Conservation (phyloP, 2,329 filamentous ascomycete species). For the Paracoccidioides brasiliensis region DNA sequence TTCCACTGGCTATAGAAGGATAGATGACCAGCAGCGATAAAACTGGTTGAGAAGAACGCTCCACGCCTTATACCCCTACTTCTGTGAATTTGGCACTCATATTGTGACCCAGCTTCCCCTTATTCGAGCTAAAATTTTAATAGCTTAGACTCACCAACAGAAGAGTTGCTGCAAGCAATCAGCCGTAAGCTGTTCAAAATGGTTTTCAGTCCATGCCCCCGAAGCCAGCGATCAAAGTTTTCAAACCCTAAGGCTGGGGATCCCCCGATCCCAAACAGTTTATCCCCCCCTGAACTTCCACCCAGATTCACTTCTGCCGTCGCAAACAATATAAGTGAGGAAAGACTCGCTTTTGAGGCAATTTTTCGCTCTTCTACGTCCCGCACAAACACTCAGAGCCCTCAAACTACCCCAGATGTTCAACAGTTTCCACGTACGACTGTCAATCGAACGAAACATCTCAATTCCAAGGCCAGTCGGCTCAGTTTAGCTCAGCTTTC, state of each 20-base stretch:
- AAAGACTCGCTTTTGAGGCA: constrained; percentile 5
- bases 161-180: background rate
- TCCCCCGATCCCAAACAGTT: background rate
- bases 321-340: background rate
- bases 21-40: no score
- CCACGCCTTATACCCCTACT: no score
- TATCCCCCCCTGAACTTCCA: background rate
- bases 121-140: background rate
- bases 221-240: background rate
- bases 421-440: background rate
- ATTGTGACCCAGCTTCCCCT: no score
- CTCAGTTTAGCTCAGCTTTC: constrained; percentile 13
- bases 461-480: background rate
- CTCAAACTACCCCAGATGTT: background rate
- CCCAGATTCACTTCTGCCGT: background rate
- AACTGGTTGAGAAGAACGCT: no score
- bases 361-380: constrained; percentile 6
- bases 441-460: background rate
- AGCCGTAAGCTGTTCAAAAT: constrained; percentile 1
- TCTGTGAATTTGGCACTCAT: no score
- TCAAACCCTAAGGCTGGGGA: background rate
- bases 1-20: no score
- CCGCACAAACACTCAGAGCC: background rate
- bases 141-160: background rate
- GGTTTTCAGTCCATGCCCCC: constrained; percentile 9